Evolutionary conservation across 2,329 filamentous ascomycete genomes (phyloP), one percentile per base, ranked within the genome.

Genomic region (Exophiala spinifera): DNA sequence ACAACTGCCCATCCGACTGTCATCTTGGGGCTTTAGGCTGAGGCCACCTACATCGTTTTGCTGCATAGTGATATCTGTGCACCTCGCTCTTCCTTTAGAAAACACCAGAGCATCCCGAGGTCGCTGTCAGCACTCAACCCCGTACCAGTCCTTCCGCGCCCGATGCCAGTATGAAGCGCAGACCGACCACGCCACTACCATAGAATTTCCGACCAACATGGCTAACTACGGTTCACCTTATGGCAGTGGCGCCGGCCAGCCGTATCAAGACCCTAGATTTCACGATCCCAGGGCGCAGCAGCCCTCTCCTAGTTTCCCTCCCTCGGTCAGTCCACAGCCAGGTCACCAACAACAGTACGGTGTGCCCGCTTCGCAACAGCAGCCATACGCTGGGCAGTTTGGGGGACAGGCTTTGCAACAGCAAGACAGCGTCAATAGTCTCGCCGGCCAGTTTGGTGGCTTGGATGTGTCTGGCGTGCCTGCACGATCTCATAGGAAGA

Each of bases 401-500:
- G 20, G 42, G n/a, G 51, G 44, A 23, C 55, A 56, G 33, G 23
- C 31, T 28, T 49, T 44, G 20, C 51, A 49, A 42, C 55, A 59
- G 17, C 56, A 54, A 42, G 53, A 61, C 53, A 47, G 25, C 25
- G 51, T 55, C 42, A 60, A 62, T 44, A 74, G 72, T 2, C 62
- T 79, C 49, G 62, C 73, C 11, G 80, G 84, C 51, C 90, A 95
- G 71, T 87, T 95, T 86, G 85, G 86, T 39, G 84, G 84, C 56
- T 82, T 95, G 80, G 85, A 79, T 37, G 75, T 95, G 62, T 83
- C 79, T 31, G 71, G 67, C 54, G 79, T 66, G 56, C 70, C 70
- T 56, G 70, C 70, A 61, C 74, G 84, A 69, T 62, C 70, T 34
- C 72, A 75, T 47, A 87, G 91, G 79, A 97, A 96, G 83, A 96